phyloP scores from a whole-genome alignment of 306 rosid genomes.

The Acmispon strigosus region DNA sequence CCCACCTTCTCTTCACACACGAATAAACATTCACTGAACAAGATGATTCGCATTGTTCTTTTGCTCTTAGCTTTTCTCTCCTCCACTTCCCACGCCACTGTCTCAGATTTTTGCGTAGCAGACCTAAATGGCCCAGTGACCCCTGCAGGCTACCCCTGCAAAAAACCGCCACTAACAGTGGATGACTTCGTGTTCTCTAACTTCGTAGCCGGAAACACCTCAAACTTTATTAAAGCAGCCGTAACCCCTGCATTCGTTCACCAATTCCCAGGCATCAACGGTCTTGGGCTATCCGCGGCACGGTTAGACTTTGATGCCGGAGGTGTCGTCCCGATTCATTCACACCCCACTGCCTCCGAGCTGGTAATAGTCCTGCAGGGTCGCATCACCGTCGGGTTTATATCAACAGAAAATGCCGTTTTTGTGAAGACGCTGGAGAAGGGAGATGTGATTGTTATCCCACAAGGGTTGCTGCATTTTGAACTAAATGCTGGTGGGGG shows the following conservation, averaged over 20 bases:
- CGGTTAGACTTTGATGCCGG: slow-evolving; percentile 36
- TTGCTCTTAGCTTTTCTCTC: slow-evolving; percentile 33
- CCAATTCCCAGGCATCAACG: slow-evolving; percentile 51
- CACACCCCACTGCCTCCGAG: slow-evolving; percentile 55
- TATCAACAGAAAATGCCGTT: slow-evolving; percentile 43
- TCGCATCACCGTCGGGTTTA: slow-evolving; percentile 43
- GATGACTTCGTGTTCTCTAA: slow-evolving; percentile 45
- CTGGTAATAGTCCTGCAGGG: slow-evolving; percentile 35
- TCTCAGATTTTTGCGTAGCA: slow-evolving; percentile 53
- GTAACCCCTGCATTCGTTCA: slow-evolving; percentile 42
- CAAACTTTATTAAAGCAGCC: slow-evolving; percentile 24
- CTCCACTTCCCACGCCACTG: slow-evolving; percentile 29
- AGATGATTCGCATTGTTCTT: slow-evolving; percentile 34
- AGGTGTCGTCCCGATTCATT: slow-evolving; percentile 51
- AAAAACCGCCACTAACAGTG: slow-evolving; percentile 25
- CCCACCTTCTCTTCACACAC: not conserved
- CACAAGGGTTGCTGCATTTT: slow-evolving; percentile 64
- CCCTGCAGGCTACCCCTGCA: slow-evolving; percentile 55
- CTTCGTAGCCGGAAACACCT: slow-evolving; percentile 37
- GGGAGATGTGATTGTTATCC: slow-evolving; percentile 51
- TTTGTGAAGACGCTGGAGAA: slow-evolving; percentile 30
- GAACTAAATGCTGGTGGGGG: slow-evolving; percentile 40
- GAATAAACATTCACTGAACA: not conserved
- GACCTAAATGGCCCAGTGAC: slow-evolving; percentile 32
- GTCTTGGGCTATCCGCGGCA: slow-evolving; percentile 47